phyloP scores from a whole-genome alignment of 352 stramenopile species.

The Globisporangium solare region DNA sequence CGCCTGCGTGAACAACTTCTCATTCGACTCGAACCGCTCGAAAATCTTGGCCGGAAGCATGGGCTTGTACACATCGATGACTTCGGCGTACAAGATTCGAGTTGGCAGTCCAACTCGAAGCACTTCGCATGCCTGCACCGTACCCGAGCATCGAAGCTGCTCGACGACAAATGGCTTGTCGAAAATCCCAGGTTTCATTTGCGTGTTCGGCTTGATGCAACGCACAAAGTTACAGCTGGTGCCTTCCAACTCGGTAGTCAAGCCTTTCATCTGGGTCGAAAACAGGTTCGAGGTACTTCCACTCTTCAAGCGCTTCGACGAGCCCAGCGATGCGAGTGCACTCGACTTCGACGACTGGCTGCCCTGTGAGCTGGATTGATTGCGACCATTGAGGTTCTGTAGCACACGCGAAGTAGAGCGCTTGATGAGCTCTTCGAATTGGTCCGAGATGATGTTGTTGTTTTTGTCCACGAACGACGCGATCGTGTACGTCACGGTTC shows the following conservation, averaged over 20 bases:
- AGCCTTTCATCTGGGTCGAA: constrained; percentile 79
- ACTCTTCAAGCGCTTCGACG: constrained; percentile 56
- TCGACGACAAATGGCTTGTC: constrained; percentile 75
- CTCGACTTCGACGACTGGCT: constrained; percentile 49
- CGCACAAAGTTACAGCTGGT: constrained; percentile 93
- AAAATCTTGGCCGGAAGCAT: constrained; percentile 62
- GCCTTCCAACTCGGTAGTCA: constrained; percentile 76
- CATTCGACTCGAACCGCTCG: constrained; percentile 71
- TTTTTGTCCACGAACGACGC: constrained; percentile 89
- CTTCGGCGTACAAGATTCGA: constrained; percentile 81
- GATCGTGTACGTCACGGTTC: constrained; percentile 82
- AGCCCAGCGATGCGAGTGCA: constrained; percentile 27
- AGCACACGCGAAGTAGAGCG: constrained; percentile 65
- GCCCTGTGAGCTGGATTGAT: constrained; percentile 35
- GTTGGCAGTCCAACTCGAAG: constrained; percentile 78
- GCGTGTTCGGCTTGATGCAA: constrained; percentile 96
- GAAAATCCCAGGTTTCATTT: constrained; percentile 86
- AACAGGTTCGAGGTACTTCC: constrained; percentile 71
- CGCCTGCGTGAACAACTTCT: constrained; percentile 83
- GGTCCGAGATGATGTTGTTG: constrained; percentile 88
- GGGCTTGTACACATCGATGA: constrained; percentile 79
- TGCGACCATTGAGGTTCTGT: constrained; percentile 58
- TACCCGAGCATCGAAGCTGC: constrained; percentile 68
- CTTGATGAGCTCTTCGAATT: constrained; percentile 86
- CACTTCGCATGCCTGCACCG: constrained; percentile 76